Evolutionary conservation across 169 alveolate species (phyloP).

Genomic region (Babesia gibsoni): DNA sequence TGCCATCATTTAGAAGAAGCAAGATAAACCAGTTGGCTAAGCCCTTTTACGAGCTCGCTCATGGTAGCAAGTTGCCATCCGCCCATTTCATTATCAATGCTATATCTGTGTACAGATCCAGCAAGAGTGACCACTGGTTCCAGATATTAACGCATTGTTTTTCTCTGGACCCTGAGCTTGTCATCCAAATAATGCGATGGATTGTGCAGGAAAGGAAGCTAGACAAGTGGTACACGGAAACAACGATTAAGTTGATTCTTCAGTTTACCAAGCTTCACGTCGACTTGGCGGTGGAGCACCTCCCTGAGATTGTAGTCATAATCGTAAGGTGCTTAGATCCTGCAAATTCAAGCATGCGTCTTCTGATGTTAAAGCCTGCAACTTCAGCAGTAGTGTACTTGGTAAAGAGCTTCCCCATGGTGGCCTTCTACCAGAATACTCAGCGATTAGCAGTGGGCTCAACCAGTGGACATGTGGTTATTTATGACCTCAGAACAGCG

Average conservation of each 20-base stretch:
- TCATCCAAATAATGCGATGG: slow-evolving; percentile 59
- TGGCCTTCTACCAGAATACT: slow-evolving; percentile 72
- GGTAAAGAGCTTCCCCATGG: slow-evolving; percentile 75
- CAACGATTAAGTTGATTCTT: slow-evolving; percentile 25
- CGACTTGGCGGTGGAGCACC: slow-evolving; percentile 27
- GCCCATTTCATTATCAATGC: slow-evolving; percentile 41
- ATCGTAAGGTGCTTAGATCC: slow-evolving; percentile 60
- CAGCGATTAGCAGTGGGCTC: slow-evolving; percentile 78
- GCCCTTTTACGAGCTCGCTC: slow-evolving; percentile 10
- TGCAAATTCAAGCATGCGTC: slow-evolving; percentile 35
- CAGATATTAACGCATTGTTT: slow-evolving; percentile 27
- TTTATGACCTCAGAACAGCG: slow-evolving; percentile 76
- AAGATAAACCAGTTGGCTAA: slow-evolving; percentile 5
- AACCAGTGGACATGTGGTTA: slow-evolving; percentile 55
- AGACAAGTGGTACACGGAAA: slow-evolving; percentile 38
- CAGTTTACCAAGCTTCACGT: slow-evolving; percentile 28
- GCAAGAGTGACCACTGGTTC: slow-evolving; percentile 36
- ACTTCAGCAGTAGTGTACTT: slow-evolving; percentile 68
- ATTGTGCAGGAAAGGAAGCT: slow-evolving; percentile 44
- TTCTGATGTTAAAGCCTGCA: slow-evolving; percentile 60
- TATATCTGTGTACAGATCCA: slow-evolving; percentile 23
- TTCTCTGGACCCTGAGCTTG: slow-evolving; percentile 18
- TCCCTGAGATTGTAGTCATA: slow-evolving; percentile 54
- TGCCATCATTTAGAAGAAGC: neutral
- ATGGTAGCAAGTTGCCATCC: neutral